phyloP scores from a whole-genome alignment of 768 basidiomycete species.

The Boletus barrowsii region DNA sequence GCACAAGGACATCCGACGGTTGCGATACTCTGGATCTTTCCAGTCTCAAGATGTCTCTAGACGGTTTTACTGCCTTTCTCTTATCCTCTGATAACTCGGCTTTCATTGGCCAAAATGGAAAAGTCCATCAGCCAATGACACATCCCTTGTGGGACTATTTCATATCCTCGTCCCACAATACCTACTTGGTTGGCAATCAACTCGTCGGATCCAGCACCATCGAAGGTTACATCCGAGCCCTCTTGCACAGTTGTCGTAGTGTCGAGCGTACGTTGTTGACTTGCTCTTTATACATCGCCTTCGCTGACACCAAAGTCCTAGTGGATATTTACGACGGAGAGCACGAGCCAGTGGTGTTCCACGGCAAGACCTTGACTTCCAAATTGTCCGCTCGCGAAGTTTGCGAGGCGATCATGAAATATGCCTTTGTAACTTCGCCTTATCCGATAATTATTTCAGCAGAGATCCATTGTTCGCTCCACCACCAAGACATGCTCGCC shows the following conservation, averaged over 20 bases:
- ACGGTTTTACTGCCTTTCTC: conserved; percentile 76
- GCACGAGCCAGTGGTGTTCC: conserved; percentile 78
- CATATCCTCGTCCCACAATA: conserved; percentile 90
- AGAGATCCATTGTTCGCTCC: conserved; percentile 80
- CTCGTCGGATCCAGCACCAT: conserved; percentile 85
- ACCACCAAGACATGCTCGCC: conserved; percentile 78
- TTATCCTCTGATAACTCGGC: conserved; percentile 73
- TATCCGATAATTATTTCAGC: conserved; percentile 93
- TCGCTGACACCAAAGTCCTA: conserved; percentile 27
- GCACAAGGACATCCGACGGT: conserved; percentile 9
- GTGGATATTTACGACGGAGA: conserved; percentile 95
- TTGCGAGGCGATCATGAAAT: conserved; percentile 80
- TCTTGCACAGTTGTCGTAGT: conserved; percentile 87
- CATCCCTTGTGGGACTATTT: conserved; percentile 84
- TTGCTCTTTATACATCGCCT: neutral
- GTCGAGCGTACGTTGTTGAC: conserved; percentile 73
- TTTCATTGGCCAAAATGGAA: conserved; percentile 49
- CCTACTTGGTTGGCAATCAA: conserved; percentile 85
- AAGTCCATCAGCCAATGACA: conserved; percentile 82
- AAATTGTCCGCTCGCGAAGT: conserved; percentile 80
- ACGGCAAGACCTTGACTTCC: conserved; percentile 85
- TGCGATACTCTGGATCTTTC: neutral
- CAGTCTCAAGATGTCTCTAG: conserved; percentile 41
- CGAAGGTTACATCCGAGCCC: conserved; percentile 89
- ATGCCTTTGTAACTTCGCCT: conserved; percentile 86